Evolutionary conservation across 192 early-diverging fungal genomes (phyloP).

Genomic region (Umbelopsis sp.): DNA sequence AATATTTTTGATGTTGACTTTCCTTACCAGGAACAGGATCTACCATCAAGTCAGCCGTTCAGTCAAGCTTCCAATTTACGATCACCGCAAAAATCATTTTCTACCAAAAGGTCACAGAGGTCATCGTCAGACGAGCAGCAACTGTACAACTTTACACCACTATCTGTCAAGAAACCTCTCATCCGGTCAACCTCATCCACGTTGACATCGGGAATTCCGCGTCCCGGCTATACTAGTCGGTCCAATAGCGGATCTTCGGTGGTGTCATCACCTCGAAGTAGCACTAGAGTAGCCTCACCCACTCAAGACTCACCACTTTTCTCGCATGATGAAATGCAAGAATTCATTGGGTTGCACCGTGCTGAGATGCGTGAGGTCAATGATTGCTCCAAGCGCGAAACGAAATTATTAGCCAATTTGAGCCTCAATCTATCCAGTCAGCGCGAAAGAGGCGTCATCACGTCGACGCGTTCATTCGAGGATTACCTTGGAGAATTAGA

Average conservation of each 20-base stretch:
- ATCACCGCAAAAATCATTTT: neutral
- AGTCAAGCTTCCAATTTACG: neutral
- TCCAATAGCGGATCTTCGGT: neutral
- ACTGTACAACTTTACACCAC: neutral
- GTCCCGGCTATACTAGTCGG: neutral
- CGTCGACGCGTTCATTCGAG: neutral
- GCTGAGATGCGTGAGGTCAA: constrained; percentile 62
- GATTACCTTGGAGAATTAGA: neutral
- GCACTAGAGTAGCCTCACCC: neutral
- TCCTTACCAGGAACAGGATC: constrained; percentile 12
- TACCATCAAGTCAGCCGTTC: neutral
- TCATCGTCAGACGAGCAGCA: neutral
- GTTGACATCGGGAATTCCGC: neutral
- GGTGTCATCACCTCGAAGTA: neutral
- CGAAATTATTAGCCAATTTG: constrained; percentile 62
- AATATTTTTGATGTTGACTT: constrained; percentile 28
- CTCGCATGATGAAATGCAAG: constrained; percentile 50
- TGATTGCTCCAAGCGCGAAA: constrained; percentile 68
- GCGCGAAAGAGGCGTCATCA: neutral
- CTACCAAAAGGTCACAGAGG: neutral
- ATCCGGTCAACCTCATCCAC: constrained; percentile 3
- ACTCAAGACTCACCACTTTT: constrained; percentile 9
- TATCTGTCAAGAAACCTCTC: neutral
- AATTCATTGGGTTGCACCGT: constrained; percentile 66
- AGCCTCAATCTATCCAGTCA: constrained; percentile 51